Evolutionary conservation across 2,329 filamentous ascomycete species (phyloP).

Genomic region (Raffaelea ambrosiae): DNA sequence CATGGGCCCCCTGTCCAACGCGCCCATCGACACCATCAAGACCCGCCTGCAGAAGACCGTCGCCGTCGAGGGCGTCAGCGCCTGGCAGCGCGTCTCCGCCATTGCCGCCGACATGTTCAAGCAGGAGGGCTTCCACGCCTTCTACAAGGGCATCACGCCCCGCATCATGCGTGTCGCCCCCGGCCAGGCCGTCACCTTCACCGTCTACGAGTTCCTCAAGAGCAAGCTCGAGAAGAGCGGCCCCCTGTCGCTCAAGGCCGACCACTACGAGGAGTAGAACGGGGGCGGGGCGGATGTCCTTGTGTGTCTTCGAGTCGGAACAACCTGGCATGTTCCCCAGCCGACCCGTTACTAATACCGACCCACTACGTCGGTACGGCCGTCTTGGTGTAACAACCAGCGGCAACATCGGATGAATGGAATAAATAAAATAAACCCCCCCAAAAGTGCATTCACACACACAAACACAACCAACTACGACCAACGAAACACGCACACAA

Average conservation of each 20-base stretch:
- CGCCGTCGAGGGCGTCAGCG: constrained; percentile 71
- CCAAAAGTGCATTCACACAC: too few species aligned
- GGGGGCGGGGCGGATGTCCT: background rate
- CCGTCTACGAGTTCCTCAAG: constrained; percentile 71
- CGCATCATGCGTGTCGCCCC: constrained; percentile 96
- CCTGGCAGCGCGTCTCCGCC: constrained; percentile 64
- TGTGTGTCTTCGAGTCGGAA: too few species aligned
- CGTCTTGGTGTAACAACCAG: too few species aligned
- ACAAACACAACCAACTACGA: too few species aligned
- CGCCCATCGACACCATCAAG: constrained; percentile 98
- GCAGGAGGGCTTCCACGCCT: constrained; percentile 89
- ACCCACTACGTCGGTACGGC: too few species aligned
- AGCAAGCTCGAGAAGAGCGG: constrained; percentile 61
- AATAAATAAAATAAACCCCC: too few species aligned
- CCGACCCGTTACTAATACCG: too few species aligned
- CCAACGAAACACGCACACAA: too few species aligned
- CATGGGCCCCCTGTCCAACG: constrained; percentile 93
- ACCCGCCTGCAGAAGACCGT: constrained; percentile 88
- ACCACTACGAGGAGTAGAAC: constrained; percentile 57
- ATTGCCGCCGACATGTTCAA: constrained; percentile 84
- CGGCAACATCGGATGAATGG: too few species aligned
- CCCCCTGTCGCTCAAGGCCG: constrained; percentile 49
- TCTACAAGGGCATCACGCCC: constrained; percentile 98
- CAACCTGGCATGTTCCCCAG: too few species aligned
- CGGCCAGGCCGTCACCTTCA: constrained; percentile 74